A percentile compares a stretch with the other conserved stretches of the same genome.
Evolutionary conservation across 805 yeast genomes (phyloP).

Genomic region (Barnettozyma pratensis): DNA sequence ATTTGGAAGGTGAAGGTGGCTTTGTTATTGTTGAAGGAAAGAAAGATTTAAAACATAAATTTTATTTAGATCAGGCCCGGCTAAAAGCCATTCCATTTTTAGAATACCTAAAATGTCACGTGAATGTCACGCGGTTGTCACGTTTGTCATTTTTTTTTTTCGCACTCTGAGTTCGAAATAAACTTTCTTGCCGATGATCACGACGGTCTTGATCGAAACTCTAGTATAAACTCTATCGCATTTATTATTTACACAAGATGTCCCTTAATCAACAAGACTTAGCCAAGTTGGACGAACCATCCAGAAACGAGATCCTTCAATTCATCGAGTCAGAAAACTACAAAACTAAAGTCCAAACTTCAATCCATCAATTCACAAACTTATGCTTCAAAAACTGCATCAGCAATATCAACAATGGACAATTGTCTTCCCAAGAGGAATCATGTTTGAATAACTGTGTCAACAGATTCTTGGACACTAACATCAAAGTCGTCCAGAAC

Average conservation of each 20-base stretch:
- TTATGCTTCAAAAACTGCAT: slow-evolving; percentile 88
- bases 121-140: too few relatives aligned
- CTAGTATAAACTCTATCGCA: too few relatives aligned
- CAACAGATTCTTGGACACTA: slow-evolving; percentile 81
- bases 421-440: slow-evolving; percentile 56
- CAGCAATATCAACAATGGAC: slow-evolving; percentile 37
- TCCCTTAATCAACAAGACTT: slow-evolving; percentile 37
- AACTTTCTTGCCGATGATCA: too few relatives aligned
- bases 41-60: neutral
- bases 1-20: neutral
- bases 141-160: too few relatives aligned
- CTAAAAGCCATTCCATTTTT: too few relatives aligned
- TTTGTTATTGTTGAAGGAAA: neutral
- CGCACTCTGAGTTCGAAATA: too few relatives aligned
- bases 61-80: too few relatives aligned
- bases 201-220: too few relatives aligned
- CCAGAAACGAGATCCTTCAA: slow-evolving; percentile 67
- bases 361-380: slow-evolving; percentile 85
- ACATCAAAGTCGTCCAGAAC: slow-evolving; percentile 69
- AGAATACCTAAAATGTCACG: too few relatives aligned
- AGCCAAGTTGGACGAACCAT: slow-evolving; percentile 53
- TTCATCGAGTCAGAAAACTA: slow-evolving; percentile 82
- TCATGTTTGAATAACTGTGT: slow-evolving; percentile 76
- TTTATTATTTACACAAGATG: neutral
- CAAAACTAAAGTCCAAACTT: slow-evolving; percentile 79